phyloP scores from a whole-genome alignment of 2,329 filamentous ascomycete genomes.

The Blumeria hordei region DNA sequence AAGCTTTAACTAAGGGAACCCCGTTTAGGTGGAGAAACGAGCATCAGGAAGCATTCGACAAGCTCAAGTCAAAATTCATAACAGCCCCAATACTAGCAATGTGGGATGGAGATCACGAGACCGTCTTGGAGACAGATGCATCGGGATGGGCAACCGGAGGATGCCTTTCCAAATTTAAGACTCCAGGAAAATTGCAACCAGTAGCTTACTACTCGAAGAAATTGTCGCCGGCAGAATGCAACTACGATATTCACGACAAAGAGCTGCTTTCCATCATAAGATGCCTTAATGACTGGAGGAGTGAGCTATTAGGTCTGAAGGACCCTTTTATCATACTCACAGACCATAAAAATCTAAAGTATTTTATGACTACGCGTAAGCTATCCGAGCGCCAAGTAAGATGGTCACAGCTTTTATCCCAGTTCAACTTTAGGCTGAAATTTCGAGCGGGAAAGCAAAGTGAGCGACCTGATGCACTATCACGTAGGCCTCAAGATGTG shows the following conservation, averaged over 20 bases:
- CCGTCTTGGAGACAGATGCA: neutral
- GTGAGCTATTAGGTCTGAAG: neutral
- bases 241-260: neutral
- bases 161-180: neutral
- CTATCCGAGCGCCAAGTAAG: neutral
- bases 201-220: neutral
- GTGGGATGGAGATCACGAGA: neutral
- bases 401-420: neutral
- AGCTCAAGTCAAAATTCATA: neutral
- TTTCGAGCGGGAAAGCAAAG: neutral
- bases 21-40: neutral
- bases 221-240: neutral
- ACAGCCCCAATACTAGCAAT: neutral
- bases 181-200: neutral
- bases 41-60: neutral
- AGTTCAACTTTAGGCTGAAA: neutral
- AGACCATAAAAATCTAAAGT: neutral
- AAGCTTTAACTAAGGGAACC: neutral
- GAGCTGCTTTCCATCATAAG: neutral
- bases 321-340: neutral
- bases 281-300: neutral
- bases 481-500: neutral
- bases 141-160: neutral
- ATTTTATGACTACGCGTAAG: neutral
- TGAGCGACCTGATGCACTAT: neutral